A percentile compares a stretch with the other conserved stretches of the same genome.
Conservation (phyloP, 495 filamentous ascomycete genomes). For the Neurospora sp. region DNA sequence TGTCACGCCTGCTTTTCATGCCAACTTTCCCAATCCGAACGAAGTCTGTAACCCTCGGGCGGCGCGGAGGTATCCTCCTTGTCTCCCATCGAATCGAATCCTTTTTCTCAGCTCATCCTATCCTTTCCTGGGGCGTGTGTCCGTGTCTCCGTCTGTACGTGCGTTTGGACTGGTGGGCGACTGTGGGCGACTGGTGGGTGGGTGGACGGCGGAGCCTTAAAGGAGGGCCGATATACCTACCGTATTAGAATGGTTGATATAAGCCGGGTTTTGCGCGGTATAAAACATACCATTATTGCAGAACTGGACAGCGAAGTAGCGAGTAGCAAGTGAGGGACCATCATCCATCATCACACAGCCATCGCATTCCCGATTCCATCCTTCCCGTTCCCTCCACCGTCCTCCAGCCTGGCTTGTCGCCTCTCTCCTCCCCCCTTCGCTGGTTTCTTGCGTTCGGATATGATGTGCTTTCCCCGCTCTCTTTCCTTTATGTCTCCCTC, state of each 20-base stretch:
- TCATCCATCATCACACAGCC: background rate
- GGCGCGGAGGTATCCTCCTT: background rate
- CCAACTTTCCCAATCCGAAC: background rate
- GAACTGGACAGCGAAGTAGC: background rate
- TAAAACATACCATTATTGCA: slow-evolving; percentile 13
- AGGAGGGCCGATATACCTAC: slow-evolving; percentile 9
- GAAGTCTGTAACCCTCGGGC: background rate
- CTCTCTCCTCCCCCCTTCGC: background rate
- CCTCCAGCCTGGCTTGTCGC: background rate
- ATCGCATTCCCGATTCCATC: background rate
- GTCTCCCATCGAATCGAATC: background rate
- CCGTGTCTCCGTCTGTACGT: background rate
- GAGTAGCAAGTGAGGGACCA: background rate
- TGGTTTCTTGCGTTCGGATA: background rate
- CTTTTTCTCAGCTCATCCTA: background rate
- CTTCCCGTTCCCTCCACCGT: background rate
- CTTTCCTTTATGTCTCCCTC: background rate
- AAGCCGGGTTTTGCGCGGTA: slow-evolving; percentile 7
- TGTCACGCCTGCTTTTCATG: background rate
- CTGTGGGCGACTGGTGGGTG: slow-evolving; percentile 1
- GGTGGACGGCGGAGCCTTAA: slow-evolving; percentile 5
- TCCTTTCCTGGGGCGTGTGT: background rate
- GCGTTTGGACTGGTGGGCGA: background rate
- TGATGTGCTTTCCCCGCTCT: background rate
- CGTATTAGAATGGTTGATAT: slow-evolving; percentile 11